Evolutionary conservation across 768 basidiomycete genomes (phyloP), one percentile per base, ranked within the genome.

Genomic region (Lactarius tabidus): DNA sequence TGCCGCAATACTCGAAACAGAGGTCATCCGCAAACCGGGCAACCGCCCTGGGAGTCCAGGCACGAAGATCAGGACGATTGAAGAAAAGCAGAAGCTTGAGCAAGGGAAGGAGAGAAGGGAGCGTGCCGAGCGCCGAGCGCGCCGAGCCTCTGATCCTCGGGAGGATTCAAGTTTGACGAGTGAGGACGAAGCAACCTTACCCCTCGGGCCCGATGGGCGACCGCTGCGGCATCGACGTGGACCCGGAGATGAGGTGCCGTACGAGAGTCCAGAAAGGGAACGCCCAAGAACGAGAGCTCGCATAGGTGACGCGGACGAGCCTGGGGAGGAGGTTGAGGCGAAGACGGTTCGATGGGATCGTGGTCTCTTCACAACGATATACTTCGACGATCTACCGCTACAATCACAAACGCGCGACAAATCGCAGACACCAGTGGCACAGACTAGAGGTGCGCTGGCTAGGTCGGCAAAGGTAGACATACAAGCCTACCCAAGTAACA

Each of bases 191-290:
- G 75, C 73, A 18, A 53, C 48, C 26, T 66, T 66, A 39, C 74
- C 74, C 54, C 65, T 67, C 4, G 78, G 78, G 57, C 74, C 70
- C 12, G 75, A 75, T 62, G 74, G 57, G 68, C 66, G 31, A 67
- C 75, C 72, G 3, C 10, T 62, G 35, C 73, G 75, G 66, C 89
- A 91, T 75, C 75, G 73, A 59, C 78, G 85, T 70, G 91, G 86
- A 2, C 83, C 91, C 5, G 92, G 91, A 2, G 91, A 94, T 29
- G 90, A 91, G 31, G 91, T 88, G 70, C 90, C 91, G 65, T 91
- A 91, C 69, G 80, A 82, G 70, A 89, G 88, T 14, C 90, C 90
- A 3, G 77, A 81, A 53, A 77, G 77, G 69, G 75, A 76, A 31
- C 75, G 77, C 55, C 74, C 75, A 41, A 60, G 75, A 60, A 85